Evolutionary conservation across 2,329 filamentous ascomycete genomes (phyloP), one percentile per base, ranked within the genome.

Genomic region (Diaporthe australafricana): DNA sequence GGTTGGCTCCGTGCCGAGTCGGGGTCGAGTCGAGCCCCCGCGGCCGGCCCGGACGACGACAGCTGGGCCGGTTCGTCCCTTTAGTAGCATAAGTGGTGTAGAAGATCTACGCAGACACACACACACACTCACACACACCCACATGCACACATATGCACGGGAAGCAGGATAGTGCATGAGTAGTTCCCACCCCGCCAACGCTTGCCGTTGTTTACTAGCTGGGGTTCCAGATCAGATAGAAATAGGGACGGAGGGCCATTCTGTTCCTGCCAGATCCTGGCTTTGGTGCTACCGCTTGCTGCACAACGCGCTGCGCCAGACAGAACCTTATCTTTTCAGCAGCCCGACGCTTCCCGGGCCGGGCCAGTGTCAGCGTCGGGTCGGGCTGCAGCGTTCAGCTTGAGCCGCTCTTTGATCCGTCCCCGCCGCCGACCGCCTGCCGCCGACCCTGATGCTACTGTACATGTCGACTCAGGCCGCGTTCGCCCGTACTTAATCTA

Each of bases 1-100:
- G 42, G 12, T 9, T 63, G 11, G 60, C 30, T 48, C 60, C 42
- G 60, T 63, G 60, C 60, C 60, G 60, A 63, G 60, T 63, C 60
- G 60, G 60, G 60, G 27, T 63, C 60, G 42, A 12, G 11, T 11
- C 47, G 6, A 42, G 9, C 42, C 27, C 60, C n/a, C n/a, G n/a
- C 60, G 60, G 60, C 17, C 48, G 7, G 30, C 25, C 20, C 60
- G 60, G 60, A 48, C 27, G 27, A 48, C 42, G 27, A 25, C n/a
- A 8, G 20, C 30, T 63, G 42, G 42, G 60, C 42, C 60, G 60
- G 42, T 6, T 35, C 6, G 14, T 48, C 42, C 30, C 27, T 63
- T 17, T n/a, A n/a, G n/a, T n/a, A n/a, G n/a, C n/a, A n/a, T n/a
- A n/a, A n/a, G n/a, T n/a, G n/a, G n/a, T n/a, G n/a, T n/a, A n/a